phyloP scores from a whole-genome alignment of 1,284 basidiomycete species.

The Kwoniella shivajii region DNA sequence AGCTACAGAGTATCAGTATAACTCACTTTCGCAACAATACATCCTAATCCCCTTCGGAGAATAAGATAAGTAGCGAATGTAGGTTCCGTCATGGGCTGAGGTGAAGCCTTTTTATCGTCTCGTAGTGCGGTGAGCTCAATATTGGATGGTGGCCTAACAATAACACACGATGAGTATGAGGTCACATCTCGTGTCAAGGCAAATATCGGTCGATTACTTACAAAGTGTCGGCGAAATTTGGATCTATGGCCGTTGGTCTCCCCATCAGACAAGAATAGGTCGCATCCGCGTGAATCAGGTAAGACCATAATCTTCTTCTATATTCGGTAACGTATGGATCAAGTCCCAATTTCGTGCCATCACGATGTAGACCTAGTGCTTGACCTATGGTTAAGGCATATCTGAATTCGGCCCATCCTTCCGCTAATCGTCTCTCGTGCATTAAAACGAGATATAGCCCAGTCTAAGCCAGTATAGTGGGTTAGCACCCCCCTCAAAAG shows the following conservation, averaged over 20 bases:
- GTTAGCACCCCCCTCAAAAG: too few species aligned
- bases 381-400: constrained; percentile 87
- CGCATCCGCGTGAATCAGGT: constrained; percentile 87
- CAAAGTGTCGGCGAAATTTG: constrained; percentile 51
- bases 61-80: constrained; percentile 86
- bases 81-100: constrained; percentile 58
- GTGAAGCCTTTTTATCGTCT: constrained; percentile 34
- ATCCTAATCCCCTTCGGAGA: constrained; percentile 78
- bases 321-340: constrained; percentile 78
- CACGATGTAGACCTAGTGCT: constrained; percentile 85
- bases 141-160: constrained; percentile 64
- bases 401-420: constrained; percentile 91
- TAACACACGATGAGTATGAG: neutral
- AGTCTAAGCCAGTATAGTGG: constrained; percentile 68
- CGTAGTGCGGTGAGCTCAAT: constrained; percentile 65
- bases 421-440: constrained; percentile 56
- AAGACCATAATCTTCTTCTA: constrained; percentile 87
- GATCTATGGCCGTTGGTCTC: constrained; percentile 67
- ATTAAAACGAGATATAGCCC: constrained; percentile 82
- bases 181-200: neutral
- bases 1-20: neutral
- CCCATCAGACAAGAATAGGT: constrained; percentile 77
- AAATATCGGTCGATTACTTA: too few species aligned
- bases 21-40: constrained; percentile 70
- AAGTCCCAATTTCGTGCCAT: constrained; percentile 68